phyloP scores from a whole-genome alignment of 1,284 basidiomycete species.

The Somion occarium region DNA sequence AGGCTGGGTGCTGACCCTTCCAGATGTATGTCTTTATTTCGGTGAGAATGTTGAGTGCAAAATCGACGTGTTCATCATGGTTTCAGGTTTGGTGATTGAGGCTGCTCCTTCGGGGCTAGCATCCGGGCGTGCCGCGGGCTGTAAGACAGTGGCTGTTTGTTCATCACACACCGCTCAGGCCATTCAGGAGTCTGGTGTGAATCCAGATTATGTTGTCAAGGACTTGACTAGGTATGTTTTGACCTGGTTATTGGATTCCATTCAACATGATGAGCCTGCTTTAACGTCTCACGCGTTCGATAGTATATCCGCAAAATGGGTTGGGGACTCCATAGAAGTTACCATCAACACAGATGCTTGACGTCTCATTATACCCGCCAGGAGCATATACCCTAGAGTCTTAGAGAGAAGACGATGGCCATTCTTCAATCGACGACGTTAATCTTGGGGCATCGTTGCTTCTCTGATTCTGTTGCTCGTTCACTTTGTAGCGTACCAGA shows the following conservation, averaged over 20 bases:
- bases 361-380: conserved; percentile 4
- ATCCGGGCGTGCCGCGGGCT: conserved; percentile 72
- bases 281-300: background rate
- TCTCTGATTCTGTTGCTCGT: no score
- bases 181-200: conserved; percentile 42
- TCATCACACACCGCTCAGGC: conserved; percentile 66
- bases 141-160: conserved; percentile 71
- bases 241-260: background rate
- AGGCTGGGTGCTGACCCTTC: conserved; percentile 43
- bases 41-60: background rate
- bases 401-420: no score
- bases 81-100: conserved; percentile 72
- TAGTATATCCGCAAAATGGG: conserved; percentile 27
- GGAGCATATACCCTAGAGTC: background rate
- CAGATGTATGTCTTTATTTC: conserved; percentile 36
- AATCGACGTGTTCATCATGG: background rate
- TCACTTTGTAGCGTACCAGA: no score
- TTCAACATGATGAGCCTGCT: background rate
- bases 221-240: conserved; percentile 46
- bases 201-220: conserved; percentile 49
- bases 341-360: conserved; percentile 21
- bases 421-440: no score
- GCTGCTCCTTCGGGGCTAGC: conserved; percentile 79
- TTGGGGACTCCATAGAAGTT: conserved; percentile 24
- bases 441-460: no score